phyloP scores from a whole-genome alignment of 495 filamentous ascomycete species.

The Glonium stellatum region DNA sequence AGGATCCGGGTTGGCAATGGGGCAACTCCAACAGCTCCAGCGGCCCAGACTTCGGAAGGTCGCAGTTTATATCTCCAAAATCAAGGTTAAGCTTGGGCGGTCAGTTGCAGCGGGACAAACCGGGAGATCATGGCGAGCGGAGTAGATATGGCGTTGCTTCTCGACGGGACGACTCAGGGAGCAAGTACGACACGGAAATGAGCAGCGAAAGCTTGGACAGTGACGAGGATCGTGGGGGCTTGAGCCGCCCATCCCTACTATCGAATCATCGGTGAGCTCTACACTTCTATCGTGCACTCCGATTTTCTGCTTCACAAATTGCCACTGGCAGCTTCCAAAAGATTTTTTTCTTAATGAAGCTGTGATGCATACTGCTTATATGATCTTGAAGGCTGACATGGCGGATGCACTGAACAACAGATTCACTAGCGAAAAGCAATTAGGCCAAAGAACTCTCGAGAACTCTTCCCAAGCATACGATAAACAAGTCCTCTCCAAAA shows the following conservation, averaged over 20 bases:
- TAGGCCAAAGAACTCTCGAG: conserved; percentile 51
- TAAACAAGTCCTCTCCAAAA: conserved; percentile 69
- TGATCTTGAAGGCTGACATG: conserved; percentile 30
- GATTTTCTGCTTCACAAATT: conserved; percentile 29
- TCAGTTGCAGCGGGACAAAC: conserved; percentile 7
- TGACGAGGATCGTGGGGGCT: conserved; percentile 19
- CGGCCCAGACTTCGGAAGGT: conserved; percentile 37
- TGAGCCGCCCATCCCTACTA: conserved; percentile 11
- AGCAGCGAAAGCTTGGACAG: conserved; percentile 18
- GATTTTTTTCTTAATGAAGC: too few species aligned
- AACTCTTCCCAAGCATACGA: conserved; percentile 69
- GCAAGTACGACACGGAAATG: conserved; percentile 18
- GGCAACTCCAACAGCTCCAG: conserved; percentile 46
- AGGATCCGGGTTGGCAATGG: conserved; percentile 56
- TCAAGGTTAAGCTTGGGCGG: conserved; percentile 46
- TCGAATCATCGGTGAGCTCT: conserved; percentile 29
- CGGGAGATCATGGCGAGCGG: conserved; percentile 2
- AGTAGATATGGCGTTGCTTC: neutral
- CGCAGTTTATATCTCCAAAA: conserved; percentile 38
- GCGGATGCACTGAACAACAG: conserved; percentile 39
- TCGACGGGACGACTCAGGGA: conserved; percentile 2
- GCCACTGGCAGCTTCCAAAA: conserved; percentile 24
- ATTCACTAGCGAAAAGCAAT: conserved; percentile 53
- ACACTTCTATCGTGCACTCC: conserved; percentile 28
- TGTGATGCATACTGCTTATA: too few species aligned